phyloP scores from a whole-genome alignment of 768 basidiomycete species.

The Mycena galericulata region DNA sequence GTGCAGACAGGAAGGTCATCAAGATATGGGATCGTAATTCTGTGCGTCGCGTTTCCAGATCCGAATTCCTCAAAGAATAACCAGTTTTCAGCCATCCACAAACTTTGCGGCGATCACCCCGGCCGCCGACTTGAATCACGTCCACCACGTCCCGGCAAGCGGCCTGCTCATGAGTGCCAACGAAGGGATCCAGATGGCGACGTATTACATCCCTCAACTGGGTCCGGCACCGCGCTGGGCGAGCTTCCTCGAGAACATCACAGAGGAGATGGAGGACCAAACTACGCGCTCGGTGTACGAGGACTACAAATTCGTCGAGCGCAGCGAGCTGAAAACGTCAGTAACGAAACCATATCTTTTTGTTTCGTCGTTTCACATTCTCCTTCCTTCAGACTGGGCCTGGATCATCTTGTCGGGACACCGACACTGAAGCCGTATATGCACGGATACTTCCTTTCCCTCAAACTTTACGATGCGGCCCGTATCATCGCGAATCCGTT shows the following conservation, averaged over 20 bases:
- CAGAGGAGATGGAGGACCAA: conserved; percentile 97
- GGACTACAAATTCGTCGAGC: conserved; percentile 97
- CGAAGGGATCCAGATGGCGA: conserved; percentile 96
- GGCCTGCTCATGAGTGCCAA: conserved; percentile 94
- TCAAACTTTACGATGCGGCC: conserved; percentile 96
- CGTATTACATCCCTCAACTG: conserved; percentile 95
- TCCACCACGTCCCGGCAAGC: conserved; percentile 90
- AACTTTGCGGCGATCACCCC: conserved; percentile 97
- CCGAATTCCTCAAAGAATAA: conserved; percentile 16
- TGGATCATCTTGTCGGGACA: conserved; percentile 95
- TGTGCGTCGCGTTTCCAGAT: conserved; percentile 57
- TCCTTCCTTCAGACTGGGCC: conserved; percentile 77
- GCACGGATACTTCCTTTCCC: conserved; percentile 98
- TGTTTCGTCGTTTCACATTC: background rate
- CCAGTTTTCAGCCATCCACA: conserved; percentile 68
- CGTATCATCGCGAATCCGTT: conserved; percentile 97
- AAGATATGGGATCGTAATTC: conserved; percentile 95
- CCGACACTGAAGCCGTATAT: conserved; percentile 98
- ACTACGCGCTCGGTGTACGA: conserved; percentile 85
- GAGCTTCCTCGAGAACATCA: conserved; percentile 97
- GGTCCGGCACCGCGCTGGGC: conserved; percentile 98
- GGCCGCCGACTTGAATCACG: conserved; percentile 87
- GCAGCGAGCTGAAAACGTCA: conserved; percentile 85
- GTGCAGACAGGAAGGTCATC: conserved; percentile 95
- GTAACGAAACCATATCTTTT: conserved; percentile 46